Percentiles rank a stretch among this genome's conserved stretches.
phyloP scores from a whole-genome alignment of 2,329 filamentous ascomycete genomes.

The Lasiodiplodia gonubiensis region DNA sequence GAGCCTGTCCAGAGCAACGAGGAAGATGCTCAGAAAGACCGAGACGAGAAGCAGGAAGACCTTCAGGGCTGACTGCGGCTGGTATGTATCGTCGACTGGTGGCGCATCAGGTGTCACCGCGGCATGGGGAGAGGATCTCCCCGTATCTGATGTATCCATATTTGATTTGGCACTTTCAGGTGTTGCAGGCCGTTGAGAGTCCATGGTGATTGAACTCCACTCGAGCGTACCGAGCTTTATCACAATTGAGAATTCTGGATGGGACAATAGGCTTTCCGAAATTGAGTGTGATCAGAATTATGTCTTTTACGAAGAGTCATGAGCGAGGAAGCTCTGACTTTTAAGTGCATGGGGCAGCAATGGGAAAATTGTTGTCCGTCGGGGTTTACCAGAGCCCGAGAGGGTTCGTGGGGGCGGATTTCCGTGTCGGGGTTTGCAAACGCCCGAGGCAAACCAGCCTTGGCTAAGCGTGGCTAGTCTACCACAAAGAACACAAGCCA shows the following conservation, averaged over 20 bases:
- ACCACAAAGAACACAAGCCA: too few species aligned
- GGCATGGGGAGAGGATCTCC: neutral
- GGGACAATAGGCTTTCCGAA: neutral
- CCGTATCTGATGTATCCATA: neutral
- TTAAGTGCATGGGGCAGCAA: neutral
- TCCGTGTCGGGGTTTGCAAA: neutral
- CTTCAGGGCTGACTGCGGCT: neutral
- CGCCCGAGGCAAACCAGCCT: neutral
- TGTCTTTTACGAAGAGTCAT: neutral
- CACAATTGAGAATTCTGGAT: neutral
- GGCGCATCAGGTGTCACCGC: neutral
- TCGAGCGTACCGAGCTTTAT: neutral
- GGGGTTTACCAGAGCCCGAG: conserved; percentile 11
- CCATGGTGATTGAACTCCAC: conserved; percentile 1
- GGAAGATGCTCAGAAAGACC: conserved; percentile 5
- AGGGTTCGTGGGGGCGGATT: neutral
- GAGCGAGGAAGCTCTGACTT: neutral
- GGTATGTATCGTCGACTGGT: neutral
- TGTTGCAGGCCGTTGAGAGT: neutral
- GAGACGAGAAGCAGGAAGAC: neutral
- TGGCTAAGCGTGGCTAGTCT: too few species aligned
- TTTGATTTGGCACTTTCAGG: neutral
- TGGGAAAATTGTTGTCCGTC: neutral
- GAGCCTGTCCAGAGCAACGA: conserved; percentile 3
- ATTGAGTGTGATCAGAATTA: neutral